Evolutionary conservation across 345 rosid species (phyloP), one percentile per base, ranked within the genome.

Genomic region (Arabis alpina): DNA sequence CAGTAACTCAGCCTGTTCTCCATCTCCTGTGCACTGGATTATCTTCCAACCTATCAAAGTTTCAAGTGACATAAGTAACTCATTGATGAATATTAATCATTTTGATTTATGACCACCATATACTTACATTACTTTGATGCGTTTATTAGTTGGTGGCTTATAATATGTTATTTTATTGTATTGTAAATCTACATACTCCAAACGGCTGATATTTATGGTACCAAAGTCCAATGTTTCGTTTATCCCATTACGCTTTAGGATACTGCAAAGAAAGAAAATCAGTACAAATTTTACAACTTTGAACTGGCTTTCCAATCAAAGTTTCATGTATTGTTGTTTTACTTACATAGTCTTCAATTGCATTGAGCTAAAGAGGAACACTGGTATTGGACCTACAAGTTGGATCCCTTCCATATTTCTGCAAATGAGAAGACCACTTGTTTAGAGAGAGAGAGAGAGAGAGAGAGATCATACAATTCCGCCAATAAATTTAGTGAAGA

Each of bases 321-420:
- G 8, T 64, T 55, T 43, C 25, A 44, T 42, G 40, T 8, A 41
- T 5, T 5, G 5, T 28, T 28, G 5, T 15, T 50, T 44, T 12
- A 75, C 98, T 80, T 55, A 95, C 99, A 87, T 85, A 1, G 85
- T 87, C 79, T 88, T 85, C 68, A 95, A 81, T 40, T 72, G 37
- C 54, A 70, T 3, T 71, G 85, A 83, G 78, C 81, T 79, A 79
- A 92, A 94, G 30, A 9, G 36, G 12, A 36, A 36, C 39, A 36
- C 2, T 37, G 99, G 98, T 70, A 94, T 71, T 41, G 34, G 10
- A 53, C 96, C 99, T 55, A 4, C 27, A 28, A 95, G 77, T 23
- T 62, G 54, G 15, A 83, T 82, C 25, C 10, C 12, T 70, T 92
- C 88, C 92, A 92, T 76, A 70, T 70, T 65, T 79, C 99, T 95